phyloP scores from a whole-genome alignment of 73 alveolate species.

The Paramecium caudatum region DNA sequence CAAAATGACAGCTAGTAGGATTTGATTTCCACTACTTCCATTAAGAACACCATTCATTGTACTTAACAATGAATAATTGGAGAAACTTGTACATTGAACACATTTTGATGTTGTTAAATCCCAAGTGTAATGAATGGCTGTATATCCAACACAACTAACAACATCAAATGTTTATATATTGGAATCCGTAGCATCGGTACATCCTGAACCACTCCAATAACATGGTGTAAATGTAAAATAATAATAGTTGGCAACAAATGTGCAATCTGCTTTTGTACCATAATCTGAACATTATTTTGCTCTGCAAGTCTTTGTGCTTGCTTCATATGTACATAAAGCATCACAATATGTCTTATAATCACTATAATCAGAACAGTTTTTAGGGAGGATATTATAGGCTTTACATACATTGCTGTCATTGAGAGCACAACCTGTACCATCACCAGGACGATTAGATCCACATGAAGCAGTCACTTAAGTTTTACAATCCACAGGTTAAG shows the following conservation, averaged over 20 bases:
- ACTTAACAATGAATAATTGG: too few relatives aligned
- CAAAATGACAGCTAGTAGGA: too few relatives aligned
- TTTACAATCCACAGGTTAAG: slow-evolving; percentile 13
- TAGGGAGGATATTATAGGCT: background rate
- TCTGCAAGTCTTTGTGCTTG: background rate
- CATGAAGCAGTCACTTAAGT: too few relatives aligned
- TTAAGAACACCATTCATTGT: too few relatives aligned
- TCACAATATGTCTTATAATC: background rate
- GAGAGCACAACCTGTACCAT: background rate
- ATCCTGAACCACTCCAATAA: slow-evolving; percentile 1
- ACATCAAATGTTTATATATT: background rate
- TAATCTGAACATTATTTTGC: background rate
- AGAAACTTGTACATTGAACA: too few relatives aligned
- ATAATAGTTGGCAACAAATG: background rate
- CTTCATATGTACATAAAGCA: background rate
- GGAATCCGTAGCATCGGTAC: background rate
- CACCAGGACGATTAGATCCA: too few relatives aligned
- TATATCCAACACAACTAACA: too few relatives aligned
- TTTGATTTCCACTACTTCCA: too few relatives aligned
- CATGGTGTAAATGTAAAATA: background rate
- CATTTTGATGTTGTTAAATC: too few relatives aligned
- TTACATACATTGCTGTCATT: background rate
- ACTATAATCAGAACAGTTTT: background rate
- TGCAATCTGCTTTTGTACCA: background rate
- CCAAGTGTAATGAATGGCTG: too few relatives aligned